Evolutionary conservation across 2,329 filamentous ascomycete species (phyloP).

Genomic region (Pseudogymnoascus pannorum): DNA sequence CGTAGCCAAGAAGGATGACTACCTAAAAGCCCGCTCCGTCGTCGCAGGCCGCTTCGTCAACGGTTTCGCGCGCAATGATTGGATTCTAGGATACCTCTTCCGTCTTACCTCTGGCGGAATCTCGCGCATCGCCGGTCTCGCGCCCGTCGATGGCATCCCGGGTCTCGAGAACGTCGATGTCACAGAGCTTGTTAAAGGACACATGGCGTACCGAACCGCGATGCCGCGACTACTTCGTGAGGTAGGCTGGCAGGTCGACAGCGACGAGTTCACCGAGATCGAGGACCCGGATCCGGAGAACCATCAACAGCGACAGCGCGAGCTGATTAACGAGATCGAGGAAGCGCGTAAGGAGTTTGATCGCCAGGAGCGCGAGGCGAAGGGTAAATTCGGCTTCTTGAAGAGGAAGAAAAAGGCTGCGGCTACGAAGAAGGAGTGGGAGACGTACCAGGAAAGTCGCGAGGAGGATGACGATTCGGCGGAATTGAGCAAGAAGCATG

Average conservation of each 20-base stretch:
- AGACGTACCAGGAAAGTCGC: constrained; percentile 77
- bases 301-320: constrained; percentile 76
- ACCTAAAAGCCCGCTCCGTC: constrained; percentile 69
- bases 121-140: constrained; percentile 77
- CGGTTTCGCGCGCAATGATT: constrained; percentile 89
- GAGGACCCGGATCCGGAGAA: constrained; percentile 96
- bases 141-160: constrained; percentile 64
- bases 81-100: constrained; percentile 96
- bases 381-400: constrained; percentile 67
- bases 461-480: constrained; percentile 26
- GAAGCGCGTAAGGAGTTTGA: constrained; percentile 84
- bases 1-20: constrained; percentile 88
- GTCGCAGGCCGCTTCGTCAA: constrained; percentile 92
- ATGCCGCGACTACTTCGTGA: constrained; percentile 84
- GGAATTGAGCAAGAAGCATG: constrained; percentile 19
- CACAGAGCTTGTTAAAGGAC: constrained; percentile 76
- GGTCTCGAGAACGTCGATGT: constrained; percentile 86
- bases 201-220: constrained; percentile 92
- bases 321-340: constrained; percentile 94
- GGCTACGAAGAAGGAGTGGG: constrained; percentile 79
- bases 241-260: constrained; percentile 85
- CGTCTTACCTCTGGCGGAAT: constrained; percentile 89
- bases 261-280: constrained; percentile 91
- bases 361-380: constrained; percentile 62
- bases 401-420: constrained; percentile 67